These are phyloP conservation scores for Coemansia sp. DNA, from an alignment of 192 early-diverging fungal genomes.

Conservation along the genomic window DNA sequence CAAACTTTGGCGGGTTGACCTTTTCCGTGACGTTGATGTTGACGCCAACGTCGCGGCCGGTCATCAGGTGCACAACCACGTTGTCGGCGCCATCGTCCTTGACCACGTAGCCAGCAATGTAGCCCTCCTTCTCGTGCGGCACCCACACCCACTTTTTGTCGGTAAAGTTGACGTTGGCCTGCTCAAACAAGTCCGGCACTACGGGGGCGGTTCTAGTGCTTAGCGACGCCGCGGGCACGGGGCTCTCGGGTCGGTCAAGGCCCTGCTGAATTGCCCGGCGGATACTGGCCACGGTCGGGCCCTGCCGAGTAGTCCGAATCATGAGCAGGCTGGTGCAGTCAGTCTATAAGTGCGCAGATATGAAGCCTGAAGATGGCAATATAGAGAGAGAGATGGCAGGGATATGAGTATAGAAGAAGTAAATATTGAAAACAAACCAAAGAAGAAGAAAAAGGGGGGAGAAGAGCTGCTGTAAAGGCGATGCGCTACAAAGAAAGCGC, in stretches of 20 bases:
- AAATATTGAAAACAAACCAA: not conserved
- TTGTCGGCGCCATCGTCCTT: slow-evolving; percentile 70
- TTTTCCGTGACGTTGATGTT: slow-evolving; percentile 86
- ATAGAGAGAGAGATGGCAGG: no score
- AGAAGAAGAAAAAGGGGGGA: not conserved
- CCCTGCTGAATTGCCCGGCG: slow-evolving; percentile 56
- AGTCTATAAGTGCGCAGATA: not conserved
- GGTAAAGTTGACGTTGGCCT: slow-evolving; percentile 74
- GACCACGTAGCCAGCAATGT: slow-evolving; percentile 80
- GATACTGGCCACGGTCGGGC: slow-evolving; percentile 56
- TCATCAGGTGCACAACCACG: slow-evolving; percentile 76
- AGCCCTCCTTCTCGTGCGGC: slow-evolving; percentile 89
- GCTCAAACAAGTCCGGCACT: slow-evolving; percentile 56
- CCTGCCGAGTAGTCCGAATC: slow-evolving; percentile 35
- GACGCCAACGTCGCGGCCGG: slow-evolving; percentile 72
- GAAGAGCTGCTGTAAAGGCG: slow-evolving; percentile 11
- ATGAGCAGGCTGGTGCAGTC: slow-evolving; percentile 3
- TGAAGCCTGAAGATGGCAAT: slow-evolving; percentile 2
- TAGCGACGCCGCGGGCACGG: slow-evolving; percentile 32
- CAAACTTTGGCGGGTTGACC: slow-evolving; percentile 99
- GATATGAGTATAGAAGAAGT: no score
- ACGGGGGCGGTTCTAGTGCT: slow-evolving; percentile 41
- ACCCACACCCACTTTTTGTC: slow-evolving; percentile 99
- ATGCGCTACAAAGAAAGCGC: not conserved
- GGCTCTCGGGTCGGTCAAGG: slow-evolving; percentile 49